Percentiles rank a stretch among this genome's conserved stretches.
phyloP scores from a whole-genome alignment of 1,139 yeast genomes.

The Yamadazyma oceani region DNA sequence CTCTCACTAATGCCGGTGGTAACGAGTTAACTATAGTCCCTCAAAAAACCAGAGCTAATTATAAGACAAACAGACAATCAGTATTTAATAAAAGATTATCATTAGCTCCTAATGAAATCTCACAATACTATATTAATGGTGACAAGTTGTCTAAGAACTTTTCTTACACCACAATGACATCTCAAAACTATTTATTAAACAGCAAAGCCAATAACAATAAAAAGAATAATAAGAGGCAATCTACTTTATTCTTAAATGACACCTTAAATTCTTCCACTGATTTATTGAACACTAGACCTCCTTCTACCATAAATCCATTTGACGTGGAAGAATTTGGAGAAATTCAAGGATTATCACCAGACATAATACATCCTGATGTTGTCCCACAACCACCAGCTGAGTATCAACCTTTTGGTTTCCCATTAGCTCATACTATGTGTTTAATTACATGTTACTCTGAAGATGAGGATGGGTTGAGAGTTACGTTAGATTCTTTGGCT shows the following conservation, averaged over 20 bases:
- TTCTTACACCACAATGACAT: conserved; percentile 55
- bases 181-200: conserved; percentile 49
- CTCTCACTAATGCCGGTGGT: conserved; percentile 29
- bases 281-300: conserved; percentile 31
- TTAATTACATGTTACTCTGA: conserved; percentile 95
- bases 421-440: conserved; percentile 79
- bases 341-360: conserved; percentile 60
- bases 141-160: conserved; percentile 42
- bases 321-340: conserved; percentile 40
- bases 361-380: conserved; percentile 69
- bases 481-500: conserved; percentile 86
- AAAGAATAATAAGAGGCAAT: conserved; percentile 13
- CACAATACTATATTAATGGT: conserved; percentile 41
- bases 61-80: conserved; percentile 46
- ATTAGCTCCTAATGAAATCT: conserved; percentile 42
- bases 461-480: conserved; percentile 79
- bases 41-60: conserved; percentile 49
- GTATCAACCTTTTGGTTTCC: conserved; percentile 85
- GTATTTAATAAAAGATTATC: conserved; percentile 43
- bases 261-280: conserved; percentile 35
- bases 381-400: conserved; percentile 87
- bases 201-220: conserved; percentile 17
- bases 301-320: conserved; percentile 39
- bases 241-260: conserved; percentile 33
- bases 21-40: conserved; percentile 63